Evolutionary conservation across 176 grass and related monocot species (phyloP).

Genomic region (Aegilops sharonensis): DNA sequence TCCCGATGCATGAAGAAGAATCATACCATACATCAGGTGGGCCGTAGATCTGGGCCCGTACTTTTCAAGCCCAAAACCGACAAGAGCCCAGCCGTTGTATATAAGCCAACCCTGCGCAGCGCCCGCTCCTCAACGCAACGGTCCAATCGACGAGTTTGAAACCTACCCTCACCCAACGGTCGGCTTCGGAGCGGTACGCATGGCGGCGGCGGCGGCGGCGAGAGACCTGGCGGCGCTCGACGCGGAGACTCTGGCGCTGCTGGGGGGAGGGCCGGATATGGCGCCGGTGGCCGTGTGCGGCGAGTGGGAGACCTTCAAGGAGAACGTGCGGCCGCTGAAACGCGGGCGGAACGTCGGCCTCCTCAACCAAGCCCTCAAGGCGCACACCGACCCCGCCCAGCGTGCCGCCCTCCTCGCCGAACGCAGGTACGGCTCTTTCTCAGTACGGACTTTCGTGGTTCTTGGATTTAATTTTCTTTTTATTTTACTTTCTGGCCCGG

Average conservation of each 20-base stretch:
- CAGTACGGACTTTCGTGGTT: background rate
- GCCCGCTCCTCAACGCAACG: constrained; percentile 30
- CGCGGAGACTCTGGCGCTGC: constrained; percentile 32
- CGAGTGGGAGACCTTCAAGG: constrained; percentile 88
- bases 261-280: constrained; percentile 16
- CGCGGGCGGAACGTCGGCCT: constrained; percentile 79
- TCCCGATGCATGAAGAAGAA: background rate
- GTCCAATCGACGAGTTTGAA: constrained; percentile 41
- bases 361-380: constrained; percentile 76
- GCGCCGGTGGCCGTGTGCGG: constrained; percentile 35
- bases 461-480: background rate
- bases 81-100: background rate
- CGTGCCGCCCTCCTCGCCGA: constrained; percentile 51
- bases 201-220: constrained; percentile 8
- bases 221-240: constrained; percentile 18
- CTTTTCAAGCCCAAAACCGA: background rate
- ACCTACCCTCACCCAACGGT: background rate
- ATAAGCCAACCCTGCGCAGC: constrained; percentile 24
- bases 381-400: constrained; percentile 46
- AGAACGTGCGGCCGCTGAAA: constrained; percentile 95
- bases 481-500: background rate
- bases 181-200: background rate
- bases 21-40: background rate
- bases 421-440: constrained; percentile 40
- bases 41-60: background rate